Conservation (phyloP, 2,329 filamentous ascomycete genomes). For the Hansfordia pulvinata region DNA sequence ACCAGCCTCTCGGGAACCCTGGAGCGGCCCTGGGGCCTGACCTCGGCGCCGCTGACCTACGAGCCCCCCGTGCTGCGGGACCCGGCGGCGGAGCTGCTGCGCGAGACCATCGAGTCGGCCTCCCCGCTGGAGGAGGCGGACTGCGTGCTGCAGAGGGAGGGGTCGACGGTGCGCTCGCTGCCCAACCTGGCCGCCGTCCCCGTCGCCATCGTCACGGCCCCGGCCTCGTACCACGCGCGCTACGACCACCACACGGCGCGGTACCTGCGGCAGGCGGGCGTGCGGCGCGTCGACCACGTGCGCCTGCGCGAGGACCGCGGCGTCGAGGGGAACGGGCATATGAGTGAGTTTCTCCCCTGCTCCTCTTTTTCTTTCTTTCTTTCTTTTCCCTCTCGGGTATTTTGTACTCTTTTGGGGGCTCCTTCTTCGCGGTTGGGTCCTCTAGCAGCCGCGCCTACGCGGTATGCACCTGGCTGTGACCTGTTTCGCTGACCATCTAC, state of each 20-base stretch:
- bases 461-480: no score
- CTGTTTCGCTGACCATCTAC: no score
- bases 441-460: no score
- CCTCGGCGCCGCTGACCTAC: constrained; percentile 14
- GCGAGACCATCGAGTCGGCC: not conserved
- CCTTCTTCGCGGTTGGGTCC: no score
- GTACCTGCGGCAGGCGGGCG: constrained; percentile 5
- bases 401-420: no score
- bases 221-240: constrained; percentile 6
- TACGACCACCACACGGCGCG: constrained; percentile 5
- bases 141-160: constrained; percentile 5
- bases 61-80: constrained; percentile 9
- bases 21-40: constrained; percentile 13
- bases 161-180: constrained; percentile 1
- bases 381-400: no score
- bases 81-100: constrained; percentile 5
- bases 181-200: constrained; percentile 3
- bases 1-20: constrained; percentile 4
- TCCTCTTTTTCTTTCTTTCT: no score
- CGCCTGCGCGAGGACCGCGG: constrained; percentile 2
- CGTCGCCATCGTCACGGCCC: constrained; percentile 4
- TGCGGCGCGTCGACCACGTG: constrained; percentile 1
- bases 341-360: no score
- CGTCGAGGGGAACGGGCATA: constrained; percentile 3
- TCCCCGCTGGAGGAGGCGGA: not conserved